phyloP scores from a whole-genome alignment of 345 rosid species.

The Iberis pinnata region DNA sequence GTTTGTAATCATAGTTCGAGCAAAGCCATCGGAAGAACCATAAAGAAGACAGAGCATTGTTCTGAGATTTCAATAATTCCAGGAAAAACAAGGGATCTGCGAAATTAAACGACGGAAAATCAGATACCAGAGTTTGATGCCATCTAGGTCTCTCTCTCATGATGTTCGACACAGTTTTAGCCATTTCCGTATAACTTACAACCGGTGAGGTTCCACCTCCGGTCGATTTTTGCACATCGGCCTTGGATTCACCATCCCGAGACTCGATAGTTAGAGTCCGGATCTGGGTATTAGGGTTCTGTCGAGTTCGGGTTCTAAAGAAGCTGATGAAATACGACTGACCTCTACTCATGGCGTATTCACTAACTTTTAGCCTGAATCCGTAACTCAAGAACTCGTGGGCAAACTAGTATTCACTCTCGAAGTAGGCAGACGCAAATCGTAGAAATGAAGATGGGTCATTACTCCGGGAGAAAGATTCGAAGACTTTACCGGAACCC shows the following conservation, averaged over 20 bases:
- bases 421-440: too few relatives aligned
- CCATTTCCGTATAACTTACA: constrained; percentile 33
- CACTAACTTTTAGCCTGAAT: too few relatives aligned
- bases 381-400: too few relatives aligned
- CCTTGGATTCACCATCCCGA: constrained; percentile 3
- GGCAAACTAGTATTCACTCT: too few relatives aligned
- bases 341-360: constrained; percentile 42
- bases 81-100: constrained; percentile 43
- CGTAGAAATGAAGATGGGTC: too few relatives aligned
- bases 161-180: constrained; percentile 39
- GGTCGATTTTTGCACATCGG: constrained; percentile 15
- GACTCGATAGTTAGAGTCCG: constrained; percentile 29
- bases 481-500: too few relatives aligned
- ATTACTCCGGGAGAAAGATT: too few relatives aligned
- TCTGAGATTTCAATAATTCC: constrained; percentile 44
- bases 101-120: constrained; percentile 50
- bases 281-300: constrained; percentile 24
- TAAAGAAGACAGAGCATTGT: constrained; percentile 42
- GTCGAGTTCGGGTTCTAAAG: constrained; percentile 31
- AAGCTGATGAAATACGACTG: constrained; percentile 24
- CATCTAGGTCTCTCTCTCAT: constrained; percentile 43
- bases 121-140: constrained; percentile 46
- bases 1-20: constrained; percentile 26
- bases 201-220: too few relatives aligned
- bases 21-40: constrained; percentile 50